Evolutionary conservation across 2,329 filamentous ascomycete species (phyloP), one percentile per base, ranked within the genome.

Genomic region (Pestalotiopsis sp.): DNA sequence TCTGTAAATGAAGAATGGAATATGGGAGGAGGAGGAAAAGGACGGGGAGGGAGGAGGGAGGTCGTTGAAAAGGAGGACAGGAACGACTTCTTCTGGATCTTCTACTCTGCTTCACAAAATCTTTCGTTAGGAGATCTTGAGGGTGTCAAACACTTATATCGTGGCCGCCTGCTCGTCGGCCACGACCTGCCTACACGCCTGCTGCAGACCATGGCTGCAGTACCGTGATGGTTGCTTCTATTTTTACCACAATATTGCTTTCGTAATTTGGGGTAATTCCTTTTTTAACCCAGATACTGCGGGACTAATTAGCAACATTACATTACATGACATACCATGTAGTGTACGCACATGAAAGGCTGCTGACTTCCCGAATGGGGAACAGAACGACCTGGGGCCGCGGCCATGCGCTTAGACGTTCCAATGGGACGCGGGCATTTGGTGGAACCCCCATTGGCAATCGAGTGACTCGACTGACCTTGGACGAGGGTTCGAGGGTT

Each of bases 91-190:
- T 59, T 36, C 27, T 84, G 82, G 80, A 84, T 81, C 78, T 79
- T 78, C 76, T 78, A 75, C 78, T 77, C 77, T 78, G 78, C 79
- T 82, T 82, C 80, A 78, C 78, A 80, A 81, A 82, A 78, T 79
- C 81, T 74, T 76, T 80, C 80, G 20, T 76, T 78, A 71, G 76
- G 73, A 74, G 77, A 75, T 77, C 78, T 79, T 81, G 81, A 80
- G 83, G 79, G 81, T 80, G 80, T 81, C 83, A 84, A 84, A 84
- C 65, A 80, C 86, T 88, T 89, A 89, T 89, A 89, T 87, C 82
- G 79, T 84, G 82, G 84, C 81, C 83, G 80, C 77, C 76, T 77
- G 77, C 76, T 76, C 78, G 75, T 78, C 74, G 82, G 75, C 83
- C 83, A 75, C 73, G 69, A 74, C 71, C 70, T 60, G 60, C 70